A percentile compares a stretch with the other conserved stretches of the same genome.
Conservation (phyloP, 2,329 filamentous ascomycete species). For the Pyrenophora tritici-repentis region DNA sequence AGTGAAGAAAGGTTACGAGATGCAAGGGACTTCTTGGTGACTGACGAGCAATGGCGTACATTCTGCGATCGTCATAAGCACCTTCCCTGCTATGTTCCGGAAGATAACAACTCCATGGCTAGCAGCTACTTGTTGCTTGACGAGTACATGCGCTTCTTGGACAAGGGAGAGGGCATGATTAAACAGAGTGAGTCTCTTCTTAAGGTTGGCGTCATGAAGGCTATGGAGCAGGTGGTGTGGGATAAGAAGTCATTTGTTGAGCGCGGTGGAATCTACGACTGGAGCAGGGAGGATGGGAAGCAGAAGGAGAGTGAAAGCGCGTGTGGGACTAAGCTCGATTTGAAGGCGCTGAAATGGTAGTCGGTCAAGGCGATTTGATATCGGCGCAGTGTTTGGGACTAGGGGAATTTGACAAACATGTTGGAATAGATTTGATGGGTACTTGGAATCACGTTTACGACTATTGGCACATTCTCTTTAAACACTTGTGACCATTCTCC, state of each 20-base stretch:
- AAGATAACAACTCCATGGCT: conserved; percentile 6
- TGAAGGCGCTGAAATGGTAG: no score
- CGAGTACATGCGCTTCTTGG: conserved; percentile 9
- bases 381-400: no score
- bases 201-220: conserved; percentile 1
- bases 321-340: no score
- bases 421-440: no score
- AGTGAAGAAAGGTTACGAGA: background rate
- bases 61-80: conserved; percentile 4
- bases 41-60: conserved; percentile 1
- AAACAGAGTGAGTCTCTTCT: background rate
- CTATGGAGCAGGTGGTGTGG: conserved; percentile 4
- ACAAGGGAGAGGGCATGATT: background rate
- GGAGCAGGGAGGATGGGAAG: background rate
- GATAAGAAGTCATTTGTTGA: conserved; percentile 9
- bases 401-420: no score
- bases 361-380: no score
- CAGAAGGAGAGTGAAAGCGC: no score
- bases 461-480: no score
- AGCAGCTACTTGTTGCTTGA: conserved; percentile 5
- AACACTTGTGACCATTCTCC: no score
- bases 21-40: conserved; percentile 4
- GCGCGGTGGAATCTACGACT: conserved; percentile 6
- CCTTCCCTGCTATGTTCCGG: background rate
- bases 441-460: no score